Evolutionary conservation across 352 stramenopile genomes (phyloP), one percentile per base, ranked within the genome.

Genomic region (Lagenidium sp.): DNA sequence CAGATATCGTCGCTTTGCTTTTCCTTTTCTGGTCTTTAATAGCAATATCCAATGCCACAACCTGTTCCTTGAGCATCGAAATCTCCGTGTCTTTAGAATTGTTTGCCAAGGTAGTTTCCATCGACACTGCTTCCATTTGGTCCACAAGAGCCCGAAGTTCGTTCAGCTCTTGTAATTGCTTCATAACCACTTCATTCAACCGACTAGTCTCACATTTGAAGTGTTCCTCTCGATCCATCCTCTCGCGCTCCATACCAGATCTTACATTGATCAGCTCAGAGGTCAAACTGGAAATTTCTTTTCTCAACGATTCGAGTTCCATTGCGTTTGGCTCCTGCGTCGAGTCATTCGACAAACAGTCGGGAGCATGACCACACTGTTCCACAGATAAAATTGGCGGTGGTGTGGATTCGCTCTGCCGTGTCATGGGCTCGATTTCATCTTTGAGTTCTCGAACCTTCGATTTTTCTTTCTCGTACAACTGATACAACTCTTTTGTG

Each of bases 21-120:
- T 77, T 80, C 6, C 57, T 50, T 34, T 60, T 39, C 40, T 55
- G 50, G 35, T 72, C 56, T 6, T 56, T 44, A 8, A 73, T 49
- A 0, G 44, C 57, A 18, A 57, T 47, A 32, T 65, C 46, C 18
- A 56, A 53, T 11, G 66, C 55, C 60, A 21, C 65, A 31, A 55
- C 38, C 47, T 34, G 41, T 44, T 20, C 42, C 49, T 36, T 73
- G 37, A 22, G 55, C 31, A 41, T 63, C 42, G 39, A 49, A 55
- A 67, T 55, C n/a, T 49, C 42, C 2, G 44, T 36, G 36, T 76
- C 61, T 5, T 47, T 61, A 13, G 4, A 15, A 8, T 24, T 20
- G 31, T 36, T 24, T 19, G 13, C 28, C 8, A 15, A 8, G 15
- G 28, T 15, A 13, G 8, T 15, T 32, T 32, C 8, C 15, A 13